Conservation (phyloP, 2,329 filamentous ascomycete genomes). For the Pseudogymnoascus sp. region DNA sequence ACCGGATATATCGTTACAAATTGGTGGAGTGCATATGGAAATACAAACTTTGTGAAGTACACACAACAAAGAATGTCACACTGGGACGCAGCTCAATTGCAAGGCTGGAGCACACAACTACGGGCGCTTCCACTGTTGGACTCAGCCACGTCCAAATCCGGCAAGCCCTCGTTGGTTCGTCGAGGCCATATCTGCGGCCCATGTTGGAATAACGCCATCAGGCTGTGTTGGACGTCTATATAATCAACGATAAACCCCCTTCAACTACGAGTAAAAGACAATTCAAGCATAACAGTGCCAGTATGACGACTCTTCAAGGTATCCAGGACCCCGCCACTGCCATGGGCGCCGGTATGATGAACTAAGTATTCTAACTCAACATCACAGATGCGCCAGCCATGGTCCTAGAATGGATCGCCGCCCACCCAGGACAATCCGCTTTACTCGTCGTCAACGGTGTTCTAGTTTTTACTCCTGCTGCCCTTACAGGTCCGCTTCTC, state of each 20-base stretch:
- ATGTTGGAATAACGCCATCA: not conserved
- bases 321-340: not conserved
- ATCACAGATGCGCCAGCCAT: not conserved
- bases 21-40: too few relatives aligned
- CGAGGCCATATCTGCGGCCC: not conserved
- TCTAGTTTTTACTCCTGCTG: slow-evolving; percentile 14
- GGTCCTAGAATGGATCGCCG: not conserved
- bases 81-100: not conserved
- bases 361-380: not conserved
- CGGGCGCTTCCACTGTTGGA: not conserved
- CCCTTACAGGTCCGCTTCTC: slow-evolving; percentile 15
- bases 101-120: not conserved
- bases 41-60: too few relatives aligned
- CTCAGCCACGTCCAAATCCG: not conserved
- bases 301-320: not conserved
- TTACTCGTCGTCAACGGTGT: slow-evolving; percentile 13
- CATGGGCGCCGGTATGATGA: not conserved
- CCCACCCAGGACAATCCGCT: slow-evolving; percentile 14
- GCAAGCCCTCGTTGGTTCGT: not conserved
- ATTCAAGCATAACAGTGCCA: not conserved
- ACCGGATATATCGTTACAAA: too few relatives aligned
- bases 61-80: not conserved
- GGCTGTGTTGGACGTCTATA: not conserved
- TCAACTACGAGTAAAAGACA: not conserved
- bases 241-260: not conserved